phyloP scores from a whole-genome alignment of 1,284 basidiomycete species.

The Cutaneotrichosporon sp. region DNA sequence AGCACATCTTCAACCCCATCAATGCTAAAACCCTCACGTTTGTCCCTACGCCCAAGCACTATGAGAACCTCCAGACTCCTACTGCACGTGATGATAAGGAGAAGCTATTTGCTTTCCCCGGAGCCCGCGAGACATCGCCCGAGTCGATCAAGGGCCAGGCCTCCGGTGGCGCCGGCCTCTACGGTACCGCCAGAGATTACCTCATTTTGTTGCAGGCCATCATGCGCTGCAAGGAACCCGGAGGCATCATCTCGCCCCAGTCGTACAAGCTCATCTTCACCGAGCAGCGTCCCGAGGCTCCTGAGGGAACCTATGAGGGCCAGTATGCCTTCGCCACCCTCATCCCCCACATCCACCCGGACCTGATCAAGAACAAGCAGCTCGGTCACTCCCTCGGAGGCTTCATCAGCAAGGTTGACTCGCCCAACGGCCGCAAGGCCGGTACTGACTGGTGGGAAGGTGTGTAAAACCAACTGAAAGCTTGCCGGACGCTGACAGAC shows the following conservation, averaged over 20 bases:
- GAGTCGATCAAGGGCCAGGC: slow-evolving; percentile 61
- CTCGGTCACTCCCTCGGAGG: slow-evolving; percentile 28
- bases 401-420: slow-evolving; percentile 22
- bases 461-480: not conserved
- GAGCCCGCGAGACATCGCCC: slow-evolving; percentile 56
- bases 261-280: slow-evolving; percentile 33
- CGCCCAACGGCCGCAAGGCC: slow-evolving; percentile 27
- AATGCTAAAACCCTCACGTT: slow-evolving; percentile 36
- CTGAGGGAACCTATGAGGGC: slow-evolving; percentile 19
- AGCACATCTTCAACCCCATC: slow-evolving; percentile 42
- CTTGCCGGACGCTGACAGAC: not conserved
- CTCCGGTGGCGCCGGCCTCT: slow-evolving; percentile 45
- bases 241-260: slow-evolving; percentile 27
- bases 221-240: slow-evolving; percentile 16
- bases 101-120: slow-evolving; percentile 17
- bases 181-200: slow-evolving; percentile 42
- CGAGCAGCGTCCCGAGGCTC: slow-evolving; percentile 20
- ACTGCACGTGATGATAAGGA: slow-evolving; percentile 10
- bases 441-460: slow-evolving; percentile 32
- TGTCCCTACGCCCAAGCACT: slow-evolving; percentile 28
- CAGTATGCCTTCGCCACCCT: slow-evolving; percentile 20
- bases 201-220: slow-evolving; percentile 37
- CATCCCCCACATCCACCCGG: slow-evolving; percentile 17
- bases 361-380: not conserved
- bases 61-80: slow-evolving; percentile 10